Conservation (phyloP, 352 stramenopile species). For the Phytophthora cajani region DNA sequence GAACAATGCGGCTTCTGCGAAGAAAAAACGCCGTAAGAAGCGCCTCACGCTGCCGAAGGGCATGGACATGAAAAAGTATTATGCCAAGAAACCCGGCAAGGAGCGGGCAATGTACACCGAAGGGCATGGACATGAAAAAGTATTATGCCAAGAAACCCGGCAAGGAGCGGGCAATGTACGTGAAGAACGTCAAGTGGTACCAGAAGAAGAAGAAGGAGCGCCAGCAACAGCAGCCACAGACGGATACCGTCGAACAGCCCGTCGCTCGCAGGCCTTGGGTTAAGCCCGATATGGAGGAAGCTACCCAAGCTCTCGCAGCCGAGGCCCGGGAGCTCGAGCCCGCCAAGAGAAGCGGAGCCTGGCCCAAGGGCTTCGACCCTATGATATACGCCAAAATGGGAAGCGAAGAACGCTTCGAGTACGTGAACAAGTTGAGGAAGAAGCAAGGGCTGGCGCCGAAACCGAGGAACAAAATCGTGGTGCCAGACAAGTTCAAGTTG, state of each 20-base stretch:
- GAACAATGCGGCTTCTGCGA: not conserved
- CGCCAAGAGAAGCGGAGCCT: not conserved
- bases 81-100: constrained; percentile 31
- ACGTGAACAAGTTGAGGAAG: constrained; percentile 30
- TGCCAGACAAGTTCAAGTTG: not conserved
- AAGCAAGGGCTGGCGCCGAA: not conserved
- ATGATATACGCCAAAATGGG: constrained; percentile 23
- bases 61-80: constrained; percentile 27
- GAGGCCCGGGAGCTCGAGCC: not conserved
- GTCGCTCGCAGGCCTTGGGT: not conserved
- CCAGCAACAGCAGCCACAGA: not conserved
- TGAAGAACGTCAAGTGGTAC: constrained; percentile 29
- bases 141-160: constrained; percentile 33
- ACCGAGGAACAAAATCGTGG: not conserved
- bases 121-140: constrained; percentile 27
- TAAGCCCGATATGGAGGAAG: not conserved
- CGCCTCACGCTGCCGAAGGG: constrained; percentile 10
- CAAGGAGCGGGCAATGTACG: constrained; percentile 23
- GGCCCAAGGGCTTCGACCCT: constrained; percentile 23
- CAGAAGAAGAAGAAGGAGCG: not conserved
- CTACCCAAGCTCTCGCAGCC: not conserved
- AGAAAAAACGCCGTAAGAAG: constrained; percentile 3
- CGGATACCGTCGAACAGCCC: not conserved
- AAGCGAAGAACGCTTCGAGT: constrained; percentile 30
- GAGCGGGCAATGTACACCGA: constrained; percentile 24